A percentile compares a stretch with the other conserved stretches of the same genome.
Conservation (phyloP, 2,329 filamentous ascomycete species). For the Rhinocladiella mackenziei region DNA sequence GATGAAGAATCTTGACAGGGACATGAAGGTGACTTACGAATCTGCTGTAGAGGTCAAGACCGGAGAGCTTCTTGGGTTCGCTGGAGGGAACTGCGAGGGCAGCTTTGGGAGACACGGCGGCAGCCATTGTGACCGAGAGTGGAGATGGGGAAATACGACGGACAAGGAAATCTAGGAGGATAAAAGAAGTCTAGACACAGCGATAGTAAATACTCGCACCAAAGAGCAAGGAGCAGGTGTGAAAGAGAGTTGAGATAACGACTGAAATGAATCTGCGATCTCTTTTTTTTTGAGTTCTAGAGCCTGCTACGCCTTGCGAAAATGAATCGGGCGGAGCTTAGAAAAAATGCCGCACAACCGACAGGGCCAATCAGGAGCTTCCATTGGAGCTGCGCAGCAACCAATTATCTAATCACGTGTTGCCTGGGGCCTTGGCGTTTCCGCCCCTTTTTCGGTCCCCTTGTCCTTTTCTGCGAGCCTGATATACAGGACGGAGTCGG, state of each 20-base stretch:
- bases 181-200: too few relatives aligned
- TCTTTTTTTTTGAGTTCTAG: conserved; percentile 1
- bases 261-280: neutral
- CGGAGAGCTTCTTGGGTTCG: conserved; percentile 54
- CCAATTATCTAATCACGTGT: conserved; percentile 2
- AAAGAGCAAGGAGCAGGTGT: neutral
- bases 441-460: too few relatives aligned
- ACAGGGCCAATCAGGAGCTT: neutral
- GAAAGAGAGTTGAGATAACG: neutral
- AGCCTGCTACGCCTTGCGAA: conserved; percentile 1
- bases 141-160: conserved; percentile 22
- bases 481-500: too few relatives aligned
- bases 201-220: too few relatives aligned
- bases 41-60: conserved; percentile 72
- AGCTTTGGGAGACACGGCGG: conserved; percentile 48
- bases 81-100: conserved; percentile 48
- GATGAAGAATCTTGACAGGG: neutral
- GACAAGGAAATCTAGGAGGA: conserved; percentile 7
- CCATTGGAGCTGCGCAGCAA: too few relatives aligned
- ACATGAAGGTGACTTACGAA: conserved; percentile 22
- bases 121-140: conserved; percentile 37
- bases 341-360: conserved; percentile 15
- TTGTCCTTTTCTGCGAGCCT: too few relatives aligned
- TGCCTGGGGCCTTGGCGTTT: too few relatives aligned
- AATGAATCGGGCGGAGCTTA: conserved; percentile 13